phyloP scores from a whole-genome alignment of 2,329 filamentous ascomycete species.

The Colletotrichum orbiculare region DNA sequence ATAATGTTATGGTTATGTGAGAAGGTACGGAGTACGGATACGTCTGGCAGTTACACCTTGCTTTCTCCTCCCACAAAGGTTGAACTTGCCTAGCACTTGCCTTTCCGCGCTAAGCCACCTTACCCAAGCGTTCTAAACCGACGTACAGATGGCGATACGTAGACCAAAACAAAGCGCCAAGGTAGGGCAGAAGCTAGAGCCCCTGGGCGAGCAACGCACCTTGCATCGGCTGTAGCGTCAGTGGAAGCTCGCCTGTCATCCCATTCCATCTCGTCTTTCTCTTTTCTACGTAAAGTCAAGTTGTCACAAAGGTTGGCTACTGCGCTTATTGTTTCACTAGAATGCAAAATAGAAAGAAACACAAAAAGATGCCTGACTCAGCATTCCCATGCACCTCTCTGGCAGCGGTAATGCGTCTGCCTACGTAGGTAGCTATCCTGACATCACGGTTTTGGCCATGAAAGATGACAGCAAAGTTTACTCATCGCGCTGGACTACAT shows the following conservation, averaged over 20 bases:
- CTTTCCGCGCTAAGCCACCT: conserved; percentile 14
- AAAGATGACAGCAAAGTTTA: neutral
- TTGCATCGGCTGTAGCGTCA: too few relatives aligned
- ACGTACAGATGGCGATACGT: too few relatives aligned
- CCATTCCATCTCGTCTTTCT: neutral
- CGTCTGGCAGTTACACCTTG: conserved; percentile 26
- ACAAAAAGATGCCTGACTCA: too few relatives aligned
- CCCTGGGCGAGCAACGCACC: conserved; percentile 21
- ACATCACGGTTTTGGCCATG: neutral
- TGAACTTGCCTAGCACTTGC: neutral
- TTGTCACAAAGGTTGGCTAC: too few relatives aligned
- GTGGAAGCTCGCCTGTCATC: conserved; percentile 11
- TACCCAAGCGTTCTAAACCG: conserved; percentile 16
- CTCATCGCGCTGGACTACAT: neutral
- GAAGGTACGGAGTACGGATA: neutral
- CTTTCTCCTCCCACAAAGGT: conserved; percentile 11
- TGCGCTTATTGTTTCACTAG: too few relatives aligned
- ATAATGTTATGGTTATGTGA: too few relatives aligned
- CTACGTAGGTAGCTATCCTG: too few relatives aligned
- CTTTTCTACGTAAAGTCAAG: neutral
- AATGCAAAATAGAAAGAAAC: too few relatives aligned
- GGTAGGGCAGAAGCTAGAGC: conserved; percentile 26
- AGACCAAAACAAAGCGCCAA: conserved; percentile 14
- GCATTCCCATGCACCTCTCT: too few relatives aligned
- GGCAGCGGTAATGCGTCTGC: too few relatives aligned